These are phyloP conservation scores for Vitis amurensis DNA, from an alignment of 164 flowering plant species.

Conservation along the genomic window DNA sequence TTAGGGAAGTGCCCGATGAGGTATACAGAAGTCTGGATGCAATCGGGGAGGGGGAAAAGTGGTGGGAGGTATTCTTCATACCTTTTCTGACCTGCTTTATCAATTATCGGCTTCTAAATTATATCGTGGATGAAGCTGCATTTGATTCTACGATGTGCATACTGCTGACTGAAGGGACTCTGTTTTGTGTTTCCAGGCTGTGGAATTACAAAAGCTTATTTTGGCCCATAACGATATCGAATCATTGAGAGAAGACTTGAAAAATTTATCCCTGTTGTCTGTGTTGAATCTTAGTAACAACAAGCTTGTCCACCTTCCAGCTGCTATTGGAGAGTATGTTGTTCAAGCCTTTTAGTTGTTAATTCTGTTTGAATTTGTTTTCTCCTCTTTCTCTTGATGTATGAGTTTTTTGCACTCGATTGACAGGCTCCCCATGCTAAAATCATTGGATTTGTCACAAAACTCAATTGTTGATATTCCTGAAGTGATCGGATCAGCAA, in stretches of 20 bases:
- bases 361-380: not conserved
- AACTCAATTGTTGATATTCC: constrained; percentile 59
- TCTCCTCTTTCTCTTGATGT: not conserved
- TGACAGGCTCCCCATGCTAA: constrained; percentile 78
- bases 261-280: constrained; percentile 53
- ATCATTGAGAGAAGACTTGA: constrained; percentile 68
- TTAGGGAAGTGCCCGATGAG: constrained; percentile 85
- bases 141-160: not conserved
- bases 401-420: not conserved
- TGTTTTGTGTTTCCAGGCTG: constrained; percentile 47
- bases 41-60: constrained; percentile 75
- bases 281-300: constrained; percentile 91
- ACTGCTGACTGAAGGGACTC: not conserved
- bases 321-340: constrained; percentile 90
- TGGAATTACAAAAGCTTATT: constrained; percentile 86
- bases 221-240: constrained; percentile 89
- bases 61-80: constrained; percentile 89
- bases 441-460: constrained; percentile 77
- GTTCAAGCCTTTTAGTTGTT: constrained; percentile 4
- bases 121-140: not conserved
- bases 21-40: constrained; percentile 71
- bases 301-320: constrained; percentile 78
- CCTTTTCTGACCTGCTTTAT: not conserved
- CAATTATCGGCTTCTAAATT: not conserved
- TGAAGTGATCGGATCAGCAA: constrained; percentile 79